phyloP scores from a whole-genome alignment of 106 monocot genomes.

The Dioscorea zingiberensis region DNA sequence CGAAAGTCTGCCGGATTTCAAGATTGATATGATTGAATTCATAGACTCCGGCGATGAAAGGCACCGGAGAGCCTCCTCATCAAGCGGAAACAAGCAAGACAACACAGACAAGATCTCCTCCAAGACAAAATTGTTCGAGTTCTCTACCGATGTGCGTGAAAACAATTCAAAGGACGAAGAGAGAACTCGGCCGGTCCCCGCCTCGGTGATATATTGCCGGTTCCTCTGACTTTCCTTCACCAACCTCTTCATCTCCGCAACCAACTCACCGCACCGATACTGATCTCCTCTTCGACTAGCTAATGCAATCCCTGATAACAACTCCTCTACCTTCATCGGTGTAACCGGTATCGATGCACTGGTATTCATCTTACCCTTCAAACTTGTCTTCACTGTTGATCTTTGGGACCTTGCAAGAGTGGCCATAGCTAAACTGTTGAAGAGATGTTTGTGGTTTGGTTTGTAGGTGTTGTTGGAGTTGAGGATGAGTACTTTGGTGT shows the following conservation, averaged over 20 bases:
- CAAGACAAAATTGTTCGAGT: background rate
- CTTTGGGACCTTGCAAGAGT: too few relatives aligned
- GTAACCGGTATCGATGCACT: too few relatives aligned
- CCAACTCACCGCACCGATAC: slow-evolving; percentile 10
- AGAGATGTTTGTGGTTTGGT: too few relatives aligned
- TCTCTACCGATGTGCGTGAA: background rate
- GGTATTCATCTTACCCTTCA: too few relatives aligned
- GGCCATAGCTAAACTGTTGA: too few relatives aligned
- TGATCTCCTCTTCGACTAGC: slow-evolving; percentile 8
- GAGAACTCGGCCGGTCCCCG: slow-evolving; percentile 20
- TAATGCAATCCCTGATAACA: slow-evolving; percentile 5
- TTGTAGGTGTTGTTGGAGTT: too few relatives aligned
- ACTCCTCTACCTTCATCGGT: background rate
- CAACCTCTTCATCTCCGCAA: slow-evolving; percentile 15
- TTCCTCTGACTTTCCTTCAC: slow-evolving; percentile 45
- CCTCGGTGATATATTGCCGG: slow-evolving; percentile 15
- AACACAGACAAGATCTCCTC: slow-evolving; percentile 47
- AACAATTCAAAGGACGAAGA: slow-evolving; percentile 14
- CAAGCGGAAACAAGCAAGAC: slow-evolving; percentile 1
- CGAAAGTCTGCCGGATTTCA: background rate
- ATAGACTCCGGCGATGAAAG: slow-evolving; percentile 4
- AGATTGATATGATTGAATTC: slow-evolving; percentile 11
- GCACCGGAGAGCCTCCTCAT: slow-evolving; percentile 1
- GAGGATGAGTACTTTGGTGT: too few relatives aligned
- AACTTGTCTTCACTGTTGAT: too few relatives aligned